These are phyloP conservation scores for Phaeotremella fagi DNA, from an alignment of 768 basidiomycete species.

Conservation along the genomic window DNA sequence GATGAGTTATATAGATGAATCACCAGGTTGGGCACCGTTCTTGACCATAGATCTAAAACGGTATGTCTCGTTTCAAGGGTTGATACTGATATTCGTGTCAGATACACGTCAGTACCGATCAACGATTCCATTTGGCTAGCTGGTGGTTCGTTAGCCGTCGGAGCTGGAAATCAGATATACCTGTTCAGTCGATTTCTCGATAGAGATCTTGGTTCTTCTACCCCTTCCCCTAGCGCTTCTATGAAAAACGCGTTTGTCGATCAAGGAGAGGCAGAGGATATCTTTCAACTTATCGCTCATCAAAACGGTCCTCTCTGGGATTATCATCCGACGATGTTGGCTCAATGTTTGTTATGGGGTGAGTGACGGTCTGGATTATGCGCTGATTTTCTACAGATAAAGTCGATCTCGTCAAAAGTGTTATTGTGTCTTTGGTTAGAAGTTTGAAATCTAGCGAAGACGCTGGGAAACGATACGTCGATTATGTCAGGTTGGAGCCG, in stretches of 20 bases:
- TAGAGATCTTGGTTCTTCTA: slow-evolving; percentile 16
- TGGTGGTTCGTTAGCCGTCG: slow-evolving; percentile 73
- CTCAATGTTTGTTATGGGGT: slow-evolving; percentile 94
- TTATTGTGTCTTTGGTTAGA: slow-evolving; percentile 64
- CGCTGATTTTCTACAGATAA: slow-evolving; percentile 58
- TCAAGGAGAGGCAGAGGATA: slow-evolving; percentile 50
- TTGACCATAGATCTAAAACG: slow-evolving; percentile 59
- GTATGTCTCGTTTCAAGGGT: slow-evolving; percentile 51
- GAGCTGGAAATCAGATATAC: slow-evolving; percentile 75
- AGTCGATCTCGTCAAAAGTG: slow-evolving; percentile 73
- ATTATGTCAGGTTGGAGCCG: slow-evolving; percentile 28
- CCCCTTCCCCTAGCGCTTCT: slow-evolving; percentile 16
- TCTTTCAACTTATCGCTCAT: slow-evolving; percentile 77
- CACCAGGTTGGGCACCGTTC: slow-evolving; percentile 62
- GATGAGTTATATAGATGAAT: slow-evolving; percentile 82
- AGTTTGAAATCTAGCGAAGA: slow-evolving; percentile 49
- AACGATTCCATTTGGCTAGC: slow-evolving; percentile 88
- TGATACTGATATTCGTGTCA: slow-evolving; percentile 45
- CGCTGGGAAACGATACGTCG: slow-evolving; percentile 29
- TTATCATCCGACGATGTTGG: slow-evolving; percentile 86
- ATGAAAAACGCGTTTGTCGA: slow-evolving; percentile 16
- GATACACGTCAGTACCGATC: slow-evolving; percentile 72
- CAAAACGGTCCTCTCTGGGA: slow-evolving; percentile 82
- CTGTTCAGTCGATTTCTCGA: slow-evolving; percentile 59
- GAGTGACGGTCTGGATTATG: slow-evolving; percentile 28